Evolutionary conservation across 1,284 basidiomycete genomes (phyloP).

Genomic region (Irpex lacteus): DNA sequence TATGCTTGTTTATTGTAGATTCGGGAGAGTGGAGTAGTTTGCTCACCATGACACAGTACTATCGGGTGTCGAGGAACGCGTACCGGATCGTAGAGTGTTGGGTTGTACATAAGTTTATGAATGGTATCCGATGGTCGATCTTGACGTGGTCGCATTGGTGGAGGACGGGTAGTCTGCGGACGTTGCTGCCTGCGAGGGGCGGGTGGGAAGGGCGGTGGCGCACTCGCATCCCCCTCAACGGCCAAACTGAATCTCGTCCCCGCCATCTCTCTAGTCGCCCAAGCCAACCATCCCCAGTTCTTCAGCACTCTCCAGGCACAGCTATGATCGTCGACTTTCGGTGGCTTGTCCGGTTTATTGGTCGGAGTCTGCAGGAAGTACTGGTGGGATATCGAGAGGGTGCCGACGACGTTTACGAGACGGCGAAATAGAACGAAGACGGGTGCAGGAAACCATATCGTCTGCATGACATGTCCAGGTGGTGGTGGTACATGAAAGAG

Average conservation of each 20-base stretch:
- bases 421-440: conserved; percentile 59
- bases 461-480: conserved; percentile 42
- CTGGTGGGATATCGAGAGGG: conserved; percentile 63
- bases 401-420: conserved; percentile 63
- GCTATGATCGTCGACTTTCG: conserved; percentile 4
- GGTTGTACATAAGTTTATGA: conserved; percentile 71
- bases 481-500: background rate
- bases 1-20: conserved; percentile 28
- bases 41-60: conserved; percentile 90
- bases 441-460: conserved; percentile 55
- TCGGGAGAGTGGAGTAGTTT: background rate
- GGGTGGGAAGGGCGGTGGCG: background rate
- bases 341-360: conserved; percentile 13
- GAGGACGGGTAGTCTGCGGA: conserved; percentile 14
- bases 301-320: conserved; percentile 16
- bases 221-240: conserved; percentile 2
- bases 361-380: conserved; percentile 36
- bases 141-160: conserved; percentile 19
- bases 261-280: conserved; percentile 5
- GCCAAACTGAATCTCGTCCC: conserved; percentile 6
- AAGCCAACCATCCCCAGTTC: conserved; percentile 13
- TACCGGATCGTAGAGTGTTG: conserved; percentile 71
- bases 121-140: conserved; percentile 46
- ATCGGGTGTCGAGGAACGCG: conserved; percentile 86
- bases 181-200: background rate